phyloP scores from a whole-genome alignment of 768 basidiomycete genomes.

The Mycena albidolilacea region DNA sequence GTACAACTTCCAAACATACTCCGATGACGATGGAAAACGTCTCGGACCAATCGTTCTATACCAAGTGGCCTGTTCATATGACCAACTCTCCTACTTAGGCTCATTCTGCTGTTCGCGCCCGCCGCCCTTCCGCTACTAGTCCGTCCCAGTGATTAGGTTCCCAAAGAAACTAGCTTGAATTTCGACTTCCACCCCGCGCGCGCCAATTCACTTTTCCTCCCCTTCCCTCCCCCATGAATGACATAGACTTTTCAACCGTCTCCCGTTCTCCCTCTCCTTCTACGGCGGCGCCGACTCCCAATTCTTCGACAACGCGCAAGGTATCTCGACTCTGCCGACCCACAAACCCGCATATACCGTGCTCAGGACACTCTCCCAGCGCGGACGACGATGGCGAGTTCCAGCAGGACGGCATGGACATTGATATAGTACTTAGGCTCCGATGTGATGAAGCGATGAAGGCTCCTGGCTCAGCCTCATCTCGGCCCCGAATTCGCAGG shows the following conservation, averaged over 20 bases:
- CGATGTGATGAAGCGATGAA: slow-evolving; percentile 30
- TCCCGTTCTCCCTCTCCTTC: slow-evolving; percentile 43
- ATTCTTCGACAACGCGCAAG: slow-evolving; percentile 38
- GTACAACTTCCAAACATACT: too few relatives aligned
- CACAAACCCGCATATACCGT: slow-evolving; percentile 20
- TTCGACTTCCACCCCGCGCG: slow-evolving; percentile 30
- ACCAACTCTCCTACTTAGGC: slow-evolving; percentile 35
- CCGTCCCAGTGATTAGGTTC: slow-evolving; percentile 31
- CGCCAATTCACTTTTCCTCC: slow-evolving; percentile 28
- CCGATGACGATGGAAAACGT: too few relatives aligned
- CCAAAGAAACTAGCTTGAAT: slow-evolving; percentile 27
- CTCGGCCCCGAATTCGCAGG: slow-evolving; percentile 41
- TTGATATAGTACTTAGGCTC: slow-evolving; percentile 2
- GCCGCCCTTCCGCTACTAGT: slow-evolving; percentile 42
- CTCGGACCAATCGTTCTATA: too few relatives aligned
- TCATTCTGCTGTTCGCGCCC: slow-evolving; percentile 31
- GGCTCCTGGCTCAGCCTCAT: slow-evolving; percentile 46
- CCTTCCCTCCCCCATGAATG: slow-evolving; percentile 35
- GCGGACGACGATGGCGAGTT: slow-evolving; percentile 28
- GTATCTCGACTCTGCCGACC: slow-evolving; percentile 29
- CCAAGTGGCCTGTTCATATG: background rate
- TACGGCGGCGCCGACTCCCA: slow-evolving; percentile 38
- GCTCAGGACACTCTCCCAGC: slow-evolving; percentile 6
- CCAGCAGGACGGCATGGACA: slow-evolving; percentile 33
- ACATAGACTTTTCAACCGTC: slow-evolving; percentile 41